Percentiles rank a stretch among this genome's conserved stretches.
These are phyloP conservation scores for Ceratocystis lukuohia DNA, from an alignment of 2,329 filamentous ascomycete genomes.

Conservation along the genomic window DNA sequence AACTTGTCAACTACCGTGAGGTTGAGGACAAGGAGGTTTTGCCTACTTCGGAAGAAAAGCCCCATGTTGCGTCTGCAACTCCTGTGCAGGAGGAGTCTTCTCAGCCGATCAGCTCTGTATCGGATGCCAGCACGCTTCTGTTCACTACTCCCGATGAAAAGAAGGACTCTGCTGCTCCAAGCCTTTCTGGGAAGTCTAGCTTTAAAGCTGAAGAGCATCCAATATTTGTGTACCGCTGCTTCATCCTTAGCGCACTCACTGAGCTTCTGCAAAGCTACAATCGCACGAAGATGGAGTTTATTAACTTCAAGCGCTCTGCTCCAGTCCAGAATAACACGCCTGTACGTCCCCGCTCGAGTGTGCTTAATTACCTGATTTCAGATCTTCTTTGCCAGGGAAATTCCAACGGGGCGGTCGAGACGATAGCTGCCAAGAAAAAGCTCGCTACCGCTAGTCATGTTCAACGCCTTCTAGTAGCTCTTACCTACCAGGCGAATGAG, in stretches of 20 bases:
- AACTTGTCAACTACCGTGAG: conserved; percentile 81
- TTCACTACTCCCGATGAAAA: conserved; percentile 26
- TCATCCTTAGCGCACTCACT: conserved; percentile 79
- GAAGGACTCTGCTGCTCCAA: conserved; percentile 51
- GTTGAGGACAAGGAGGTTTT: conserved; percentile 65
- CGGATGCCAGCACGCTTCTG: background rate
- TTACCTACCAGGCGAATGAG: conserved; percentile 81
- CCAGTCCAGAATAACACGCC: conserved; percentile 74
- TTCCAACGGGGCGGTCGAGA: conserved; percentile 56
- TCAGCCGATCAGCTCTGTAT: background rate
- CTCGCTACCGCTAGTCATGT: conserved; percentile 73
- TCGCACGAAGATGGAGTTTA: conserved; percentile 92
- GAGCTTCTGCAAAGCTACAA: conserved; percentile 89
- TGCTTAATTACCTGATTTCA: conserved; percentile 86
- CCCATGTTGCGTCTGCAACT: background rate
- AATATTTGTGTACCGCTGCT: conserved; percentile 93
- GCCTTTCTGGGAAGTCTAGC: conserved; percentile 44
- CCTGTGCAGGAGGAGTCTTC: background rate
- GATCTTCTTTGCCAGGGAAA: conserved; percentile 53
- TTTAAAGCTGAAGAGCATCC: conserved; percentile 92
- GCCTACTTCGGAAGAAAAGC: conserved; percentile 17
- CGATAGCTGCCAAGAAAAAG: conserved; percentile 69
- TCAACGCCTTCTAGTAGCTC: conserved; percentile 69
- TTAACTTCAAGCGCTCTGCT: conserved; percentile 93
- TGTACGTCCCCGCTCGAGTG: conserved; percentile 82